A percentile compares a stretch with the other conserved stretches of the same genome.
Evolutionary conservation across 768 basidiomycete genomes (phyloP).

Genomic region (Boletus rubescentipes): DNA sequence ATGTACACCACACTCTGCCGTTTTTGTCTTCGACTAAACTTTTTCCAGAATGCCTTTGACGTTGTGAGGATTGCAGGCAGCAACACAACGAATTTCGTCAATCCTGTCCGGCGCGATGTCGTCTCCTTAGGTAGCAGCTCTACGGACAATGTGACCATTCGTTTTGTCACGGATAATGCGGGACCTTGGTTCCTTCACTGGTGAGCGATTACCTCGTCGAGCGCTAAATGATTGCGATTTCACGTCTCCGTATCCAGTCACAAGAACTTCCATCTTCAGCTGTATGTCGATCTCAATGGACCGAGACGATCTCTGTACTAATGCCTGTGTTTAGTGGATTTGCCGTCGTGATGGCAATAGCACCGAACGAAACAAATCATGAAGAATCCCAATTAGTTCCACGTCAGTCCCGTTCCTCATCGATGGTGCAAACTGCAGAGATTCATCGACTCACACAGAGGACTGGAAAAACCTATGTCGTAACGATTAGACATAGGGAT

Average conservation of each 20-base stretch:
- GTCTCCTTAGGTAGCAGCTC: conserved; percentile 26
- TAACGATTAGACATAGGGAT: background rate
- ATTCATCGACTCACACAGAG: background rate
- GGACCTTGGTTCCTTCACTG: conserved; percentile 9
- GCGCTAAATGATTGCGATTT: background rate
- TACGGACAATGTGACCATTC: conserved; percentile 49
- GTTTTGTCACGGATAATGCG: conserved; percentile 51
- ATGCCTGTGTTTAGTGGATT: background rate
- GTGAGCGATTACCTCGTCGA: background rate
- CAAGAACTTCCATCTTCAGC: background rate
- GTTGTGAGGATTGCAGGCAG: conserved; percentile 36
- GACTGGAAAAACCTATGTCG: background rate
- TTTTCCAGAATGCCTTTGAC: conserved; percentile 32
- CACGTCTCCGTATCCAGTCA: background rate
- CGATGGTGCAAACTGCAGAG: background rate
- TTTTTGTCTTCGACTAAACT: background rate
- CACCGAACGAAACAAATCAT: background rate
- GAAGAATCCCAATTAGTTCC: conserved; percentile 4
- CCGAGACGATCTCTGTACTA: background rate
- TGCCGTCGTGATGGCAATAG: conserved; percentile 28
- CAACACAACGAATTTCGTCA: conserved; percentile 31
- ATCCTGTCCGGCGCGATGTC: conserved; percentile 37
- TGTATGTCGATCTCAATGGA: background rate
- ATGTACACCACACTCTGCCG: conserved; percentile 2
- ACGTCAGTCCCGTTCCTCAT: background rate